Evolutionary conservation across 495 filamentous ascomycete genomes (phyloP).

Genomic region (Podospora australis): DNA sequence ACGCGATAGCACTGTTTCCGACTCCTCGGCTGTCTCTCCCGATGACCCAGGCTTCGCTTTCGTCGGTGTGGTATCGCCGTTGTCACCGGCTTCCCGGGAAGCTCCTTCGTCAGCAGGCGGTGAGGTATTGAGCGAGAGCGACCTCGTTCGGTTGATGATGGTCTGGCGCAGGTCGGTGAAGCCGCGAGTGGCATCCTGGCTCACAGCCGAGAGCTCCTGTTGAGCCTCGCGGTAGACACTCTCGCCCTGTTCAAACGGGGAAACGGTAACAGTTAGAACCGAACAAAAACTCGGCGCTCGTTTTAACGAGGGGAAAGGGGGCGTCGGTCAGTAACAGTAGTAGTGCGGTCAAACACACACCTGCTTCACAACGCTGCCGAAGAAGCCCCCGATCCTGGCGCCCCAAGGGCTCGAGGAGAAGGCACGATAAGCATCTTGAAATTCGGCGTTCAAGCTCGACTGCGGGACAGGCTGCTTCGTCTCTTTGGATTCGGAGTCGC

Average conservation of each 20-base stretch:
- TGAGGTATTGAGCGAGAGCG: conserved; percentile 57
- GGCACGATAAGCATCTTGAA: conserved; percentile 92
- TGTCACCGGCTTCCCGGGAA: conserved; percentile 27
- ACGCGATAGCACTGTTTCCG: conserved; percentile 74
- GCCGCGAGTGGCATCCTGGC: conserved; percentile 78
- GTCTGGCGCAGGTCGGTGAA: conserved; percentile 63
- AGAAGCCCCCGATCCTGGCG: conserved; percentile 75
- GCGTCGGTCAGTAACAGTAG: conserved; percentile 1
- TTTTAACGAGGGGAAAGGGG: not conserved
- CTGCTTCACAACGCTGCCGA: conserved; percentile 85
- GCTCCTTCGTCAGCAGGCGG: conserved; percentile 7
- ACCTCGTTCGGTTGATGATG: conserved; percentile 64
- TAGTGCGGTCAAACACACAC: conserved; percentile 44
- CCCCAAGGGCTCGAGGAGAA: conserved; percentile 91
- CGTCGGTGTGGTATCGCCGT: conserved; percentile 37
- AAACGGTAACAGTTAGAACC: not conserved
- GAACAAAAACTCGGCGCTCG: no score
- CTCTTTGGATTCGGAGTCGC: conserved; percentile 32
- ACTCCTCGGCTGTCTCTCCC: conserved; percentile 53
- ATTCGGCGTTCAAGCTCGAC: conserved; percentile 70
- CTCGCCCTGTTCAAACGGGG: conserved; percentile 59
- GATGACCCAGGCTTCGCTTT: conserved; percentile 33
- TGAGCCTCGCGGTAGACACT: conserved; percentile 76
- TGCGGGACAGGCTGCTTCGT: conserved; percentile 44
- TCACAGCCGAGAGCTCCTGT: conserved; percentile 71